Evolutionary conservation across 2,329 filamentous ascomycete species (phyloP).

Genomic region (Diaporthe sp.): DNA sequence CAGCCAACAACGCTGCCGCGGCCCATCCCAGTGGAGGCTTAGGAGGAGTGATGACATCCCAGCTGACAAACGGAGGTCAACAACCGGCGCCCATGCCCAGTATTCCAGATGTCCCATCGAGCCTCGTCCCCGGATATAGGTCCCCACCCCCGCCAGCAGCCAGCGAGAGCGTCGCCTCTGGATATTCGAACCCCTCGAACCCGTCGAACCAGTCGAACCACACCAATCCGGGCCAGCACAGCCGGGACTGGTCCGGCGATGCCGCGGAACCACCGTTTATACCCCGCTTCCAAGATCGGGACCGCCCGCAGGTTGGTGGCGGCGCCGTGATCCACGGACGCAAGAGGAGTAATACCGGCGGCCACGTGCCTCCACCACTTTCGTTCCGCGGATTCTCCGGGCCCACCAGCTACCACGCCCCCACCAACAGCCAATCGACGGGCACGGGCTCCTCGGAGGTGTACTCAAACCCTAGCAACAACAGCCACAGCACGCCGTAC

Average conservation of each 20-base stretch:
- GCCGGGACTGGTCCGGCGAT: conserved; percentile 67
- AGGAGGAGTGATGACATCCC: conserved; percentile 28
- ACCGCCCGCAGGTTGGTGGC: conserved; percentile 52
- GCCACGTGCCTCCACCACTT: conserved; percentile 77
- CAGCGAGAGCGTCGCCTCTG: conserved; percentile 30
- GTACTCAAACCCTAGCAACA: conserved; percentile 57
- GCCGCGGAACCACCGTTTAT: conserved; percentile 81
- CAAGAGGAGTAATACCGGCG: conserved; percentile 91
- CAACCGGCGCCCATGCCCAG: conserved; percentile 53
- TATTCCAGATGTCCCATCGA: conserved; percentile 64
- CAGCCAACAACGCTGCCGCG: conserved; percentile 62
- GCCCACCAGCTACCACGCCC: conserved; percentile 61
- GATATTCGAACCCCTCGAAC: conserved; percentile 48
- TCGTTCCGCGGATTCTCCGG: conserved; percentile 86
- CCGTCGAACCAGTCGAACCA: conserved; percentile 48
- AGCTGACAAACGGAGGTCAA: conserved; percentile 34
- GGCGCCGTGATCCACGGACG: conserved; percentile 72
- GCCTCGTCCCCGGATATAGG: conserved; percentile 51
- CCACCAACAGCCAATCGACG: conserved; percentile 62
- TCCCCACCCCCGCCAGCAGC: conserved; percentile 18
- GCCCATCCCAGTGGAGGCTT: conserved; percentile 45
- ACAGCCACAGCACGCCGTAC: conserved; percentile 53
- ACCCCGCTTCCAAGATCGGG: conserved; percentile 76
- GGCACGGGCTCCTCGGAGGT: conserved; percentile 54
- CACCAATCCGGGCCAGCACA: conserved; percentile 48